Evolutionary conservation across 2,329 filamentous ascomycete species (phyloP), one percentile per base, ranked within the genome.

Genomic region (Hirsutella rhossiliensis): DNA sequence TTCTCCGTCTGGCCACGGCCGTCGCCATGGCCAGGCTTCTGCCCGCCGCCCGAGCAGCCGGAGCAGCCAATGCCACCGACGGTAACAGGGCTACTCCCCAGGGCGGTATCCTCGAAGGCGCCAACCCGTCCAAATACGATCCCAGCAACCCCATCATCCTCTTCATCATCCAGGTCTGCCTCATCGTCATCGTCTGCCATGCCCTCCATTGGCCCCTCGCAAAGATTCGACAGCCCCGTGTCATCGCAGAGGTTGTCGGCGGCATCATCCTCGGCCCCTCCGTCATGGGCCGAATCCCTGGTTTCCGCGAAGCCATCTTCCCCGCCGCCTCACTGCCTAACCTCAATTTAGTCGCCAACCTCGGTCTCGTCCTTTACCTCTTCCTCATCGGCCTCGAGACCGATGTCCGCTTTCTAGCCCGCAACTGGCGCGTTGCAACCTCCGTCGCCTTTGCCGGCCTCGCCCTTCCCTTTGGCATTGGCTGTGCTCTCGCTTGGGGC

Each of bases 301-400:
- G 81, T 34, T 95, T 94, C 65, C 71, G 77, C 42, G 63, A 69
- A 3, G 71, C 82, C 50, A 90, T 95, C 51, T 95, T 95, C 56
- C 87, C 88, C 0, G 57, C 68, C 0, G 75, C 67, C 1, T 88
- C 86, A 2, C 84, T 94, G 61, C 80, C 86, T 2, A 79, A 82
- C 43, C 68, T 95, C 41, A 81, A 69, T 53, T 74, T 89, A 43
- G 84, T 87, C 38, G 87, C 88, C 38, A 94, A 92, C 53, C 64
- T 95, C 4, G 88, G 88, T 6, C 68, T 95, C 43, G 76, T 94
- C 13, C 71, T 95, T 8, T 94, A 92, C 59, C 69, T 95, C 31
- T 95, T 95, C 63, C 71, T 94, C 46, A 87, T 94, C 20, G 88
- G 87, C 2, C 71, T 95, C 3, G 88, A 95, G 65, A 87, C 89